Base-by-base conservation (phyloP, 1,139 yeast genomes). In the Geotrichum klebahnii region DNA sequence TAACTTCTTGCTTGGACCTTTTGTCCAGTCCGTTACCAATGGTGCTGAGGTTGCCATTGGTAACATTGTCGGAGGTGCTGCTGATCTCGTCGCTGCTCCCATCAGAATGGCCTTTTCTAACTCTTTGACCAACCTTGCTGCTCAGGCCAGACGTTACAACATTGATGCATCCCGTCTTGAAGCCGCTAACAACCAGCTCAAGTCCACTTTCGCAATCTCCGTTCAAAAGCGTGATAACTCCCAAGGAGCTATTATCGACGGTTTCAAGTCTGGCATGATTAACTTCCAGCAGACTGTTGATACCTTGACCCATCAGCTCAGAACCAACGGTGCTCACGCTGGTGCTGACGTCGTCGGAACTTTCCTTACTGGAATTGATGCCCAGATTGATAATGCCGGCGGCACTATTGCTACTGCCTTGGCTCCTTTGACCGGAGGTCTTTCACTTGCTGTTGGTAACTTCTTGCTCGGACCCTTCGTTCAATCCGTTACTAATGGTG, bases 401-500 rank as follows among this genome's bases (percentile, higher is more conserved):
- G 48, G 48, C n/a, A 41, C 50, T 31, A 46, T 49, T 40, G 49
- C 52, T 32, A 49, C 52, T 32, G 62, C 60, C 17, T 51, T 61
- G 32, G 54, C 61, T 23, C 65, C 65, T 20, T 31, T 59, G 20
- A 57, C 61, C 19, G 57, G 57, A 17, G 59, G 58, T 14, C 56
- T 61, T 10, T 53, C 61, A 17, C 55, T 53, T 42, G 61, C 57
- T 10, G 54, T 65, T 35, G 64, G 60, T 20, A 53, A 55, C 44
- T 52, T 53, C 36, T 42, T 60, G 12, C 56, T 60, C 5, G 64
- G 64, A 12, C 64, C 64, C 35, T 52, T 60, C 35, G 58, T 55
- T 19, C 64, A 61, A 54, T 55, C 62, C n/a, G 52, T 59, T 22
- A 61, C 64, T 51, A 58, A 61, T 55, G 64, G 64, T 39, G 61